Conservation (phyloP, 352 stramenopile species). For the Globisporangium alternatum region DNA sequence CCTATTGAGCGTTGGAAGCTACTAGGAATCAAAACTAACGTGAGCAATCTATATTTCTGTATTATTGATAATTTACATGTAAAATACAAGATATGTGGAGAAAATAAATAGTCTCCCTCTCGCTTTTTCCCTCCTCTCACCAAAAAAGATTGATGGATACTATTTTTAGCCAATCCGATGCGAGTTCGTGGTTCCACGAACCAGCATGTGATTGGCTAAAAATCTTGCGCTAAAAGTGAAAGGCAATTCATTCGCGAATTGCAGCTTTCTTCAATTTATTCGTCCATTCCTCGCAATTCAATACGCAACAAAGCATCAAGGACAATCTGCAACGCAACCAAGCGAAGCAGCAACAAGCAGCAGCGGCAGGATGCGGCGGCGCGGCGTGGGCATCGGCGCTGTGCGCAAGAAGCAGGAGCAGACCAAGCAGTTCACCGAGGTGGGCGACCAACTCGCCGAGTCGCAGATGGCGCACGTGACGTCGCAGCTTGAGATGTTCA, state of each 20-base stretch:
- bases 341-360: not conserved
- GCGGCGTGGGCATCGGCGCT: conserved; percentile 77
- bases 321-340: not conserved
- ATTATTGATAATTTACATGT: not conserved
- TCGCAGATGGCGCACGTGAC: conserved; percentile 79
- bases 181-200: conserved; percentile 41
- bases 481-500: conserved; percentile 87
- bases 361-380: conserved; percentile 40
- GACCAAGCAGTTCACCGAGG: conserved; percentile 79
- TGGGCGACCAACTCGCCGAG: conserved; percentile 81
- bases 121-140: not conserved
- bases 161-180: not conserved
- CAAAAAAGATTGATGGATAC: not conserved
- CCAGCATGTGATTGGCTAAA: conserved; percentile 47
- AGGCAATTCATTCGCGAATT: conserved; percentile 10
- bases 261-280: conserved; percentile 18
- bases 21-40: not conserved
- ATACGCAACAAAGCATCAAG: not conserved
- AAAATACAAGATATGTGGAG: not conserved
- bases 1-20: fast-evolving
- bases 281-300: not conserved
- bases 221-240: conserved; percentile 22
- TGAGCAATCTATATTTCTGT: not conserved
- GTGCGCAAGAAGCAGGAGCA: conserved; percentile 90
- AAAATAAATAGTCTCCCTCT: not conserved